Percentiles rank a stretch among this genome's conserved stretches.
Evolutionary conservation across 768 basidiomycete species (phyloP).

Genomic region (Mycena leptocephala): DNA sequence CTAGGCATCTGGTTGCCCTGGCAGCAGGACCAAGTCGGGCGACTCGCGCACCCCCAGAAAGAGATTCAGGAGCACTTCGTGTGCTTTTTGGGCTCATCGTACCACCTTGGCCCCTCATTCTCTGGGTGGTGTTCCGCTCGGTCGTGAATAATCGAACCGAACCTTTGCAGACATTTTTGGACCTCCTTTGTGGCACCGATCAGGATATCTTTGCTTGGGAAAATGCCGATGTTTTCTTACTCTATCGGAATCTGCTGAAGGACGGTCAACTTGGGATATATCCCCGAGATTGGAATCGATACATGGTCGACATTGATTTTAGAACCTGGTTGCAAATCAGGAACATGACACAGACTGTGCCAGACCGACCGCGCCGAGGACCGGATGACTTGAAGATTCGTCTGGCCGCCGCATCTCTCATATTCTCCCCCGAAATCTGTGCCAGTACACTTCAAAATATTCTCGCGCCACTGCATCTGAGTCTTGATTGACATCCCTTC

Average conservation of each 20-base stretch:
- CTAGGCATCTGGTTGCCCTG: background rate
- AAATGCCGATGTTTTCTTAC: background rate
- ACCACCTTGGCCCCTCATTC: conserved; percentile 6
- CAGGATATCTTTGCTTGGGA: background rate
- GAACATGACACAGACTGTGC: background rate
- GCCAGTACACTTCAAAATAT: background rate
- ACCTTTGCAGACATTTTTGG: background rate
- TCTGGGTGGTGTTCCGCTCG: conserved; percentile 8
- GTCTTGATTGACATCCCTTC: background rate
- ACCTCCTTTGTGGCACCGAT: background rate
- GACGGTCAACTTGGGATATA: background rate
- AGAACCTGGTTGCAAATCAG: background rate
- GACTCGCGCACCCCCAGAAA: background rate
- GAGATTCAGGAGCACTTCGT: background rate
- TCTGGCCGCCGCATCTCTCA: background rate
- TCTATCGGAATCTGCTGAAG: background rate
- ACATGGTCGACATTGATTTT: background rate
- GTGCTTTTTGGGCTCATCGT: background rate
- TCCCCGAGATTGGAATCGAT: background rate
- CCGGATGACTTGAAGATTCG: background rate
- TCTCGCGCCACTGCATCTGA: background rate
- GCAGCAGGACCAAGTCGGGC: background rate
- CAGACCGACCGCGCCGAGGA: background rate
- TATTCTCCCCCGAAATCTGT: background rate
- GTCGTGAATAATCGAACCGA: background rate